Evolutionary conservation across 257 asterid species (phyloP).

Genomic region (Solanum arcanum): DNA sequence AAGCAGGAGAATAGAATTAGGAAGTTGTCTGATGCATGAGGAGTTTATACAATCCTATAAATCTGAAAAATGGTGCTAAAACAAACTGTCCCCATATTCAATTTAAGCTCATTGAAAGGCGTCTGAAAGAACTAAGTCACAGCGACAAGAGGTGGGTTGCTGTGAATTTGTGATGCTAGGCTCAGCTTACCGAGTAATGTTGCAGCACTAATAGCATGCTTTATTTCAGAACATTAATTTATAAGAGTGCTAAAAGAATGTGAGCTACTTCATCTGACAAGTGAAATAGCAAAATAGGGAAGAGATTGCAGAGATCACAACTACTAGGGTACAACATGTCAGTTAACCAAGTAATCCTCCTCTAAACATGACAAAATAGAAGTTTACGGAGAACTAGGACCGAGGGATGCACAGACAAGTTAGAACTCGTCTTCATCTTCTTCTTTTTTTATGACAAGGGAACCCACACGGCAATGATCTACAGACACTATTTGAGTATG

Average conservation of each 20-base stretch:
- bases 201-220: not conserved
- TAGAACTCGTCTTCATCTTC: not conserved
- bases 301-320: not conserved
- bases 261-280: not conserved
- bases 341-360: not conserved
- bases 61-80: not conserved
- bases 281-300: not conserved
- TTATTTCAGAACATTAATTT: not conserved
- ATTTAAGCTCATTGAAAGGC: not conserved
- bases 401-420: not conserved
- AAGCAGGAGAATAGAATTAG: not conserved
- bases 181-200: not conserved
- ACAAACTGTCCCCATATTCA: not conserved
- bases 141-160: not conserved
- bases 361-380: not conserved
- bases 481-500: not conserved
- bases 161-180: not conserved
- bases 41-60: not conserved
- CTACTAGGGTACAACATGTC: not conserved
- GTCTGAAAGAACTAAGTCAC: not conserved
- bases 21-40: not conserved
- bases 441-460: not conserved
- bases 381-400: not conserved
- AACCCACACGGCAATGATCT: not conserved
- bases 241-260: not conserved